Base-by-base conservation (phyloP, 352 stramenopile genomes). In the Globisporangium emineosum region DNA sequence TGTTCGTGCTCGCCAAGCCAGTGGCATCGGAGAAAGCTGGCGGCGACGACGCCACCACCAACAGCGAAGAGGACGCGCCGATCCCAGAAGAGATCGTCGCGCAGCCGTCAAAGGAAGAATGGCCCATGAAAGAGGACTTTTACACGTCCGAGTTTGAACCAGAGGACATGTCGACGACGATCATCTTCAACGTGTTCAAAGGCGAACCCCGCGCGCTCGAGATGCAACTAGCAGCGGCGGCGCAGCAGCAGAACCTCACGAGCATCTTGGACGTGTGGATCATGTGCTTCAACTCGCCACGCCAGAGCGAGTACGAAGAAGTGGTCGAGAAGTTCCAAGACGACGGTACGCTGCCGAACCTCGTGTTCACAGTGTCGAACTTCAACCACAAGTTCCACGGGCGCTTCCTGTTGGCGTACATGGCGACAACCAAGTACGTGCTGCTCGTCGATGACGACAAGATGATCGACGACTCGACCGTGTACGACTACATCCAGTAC, bases 131-230 rank as follows among this genome's bases (percentile, higher is more conserved):
- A 29, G 30, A 77, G 4, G 53, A 73, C 10, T 89, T 89, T 62
- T 89, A 89, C 68, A 77, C 62, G 4, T 78, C 73, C 0, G 35
- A 52, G 1, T 76, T 75, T 42, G 59, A 49, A 30, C 10, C 33
- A 4, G 57, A 64, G 30, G 77, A 82, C 30, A 86, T 77, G 21
- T 87, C 78, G 12, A 87, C 80, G 17, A 89, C 80, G 12, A 89
- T 89, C 69, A 89, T 89, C 65, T 87, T 89, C 64, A 89, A 89
- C 65, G 64, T 86, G 25, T 89, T 84, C 67, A 83, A 86, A 56
- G 78, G 80, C 8, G 69, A 73, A 53, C 68, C 75, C 0, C 68
- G 74, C 8, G 76, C 77, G 5, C 68, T 89, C 2, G 70, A 71
- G 3, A 67, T 79, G 52, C 80, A 89, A 59, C 60, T 89, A 17